A percentile compares a stretch with the other conserved stretches of the same genome.
Conservation (phyloP, 2,329 filamentous ascomycete genomes). For the Scleromitrula shiraiana region DNA sequence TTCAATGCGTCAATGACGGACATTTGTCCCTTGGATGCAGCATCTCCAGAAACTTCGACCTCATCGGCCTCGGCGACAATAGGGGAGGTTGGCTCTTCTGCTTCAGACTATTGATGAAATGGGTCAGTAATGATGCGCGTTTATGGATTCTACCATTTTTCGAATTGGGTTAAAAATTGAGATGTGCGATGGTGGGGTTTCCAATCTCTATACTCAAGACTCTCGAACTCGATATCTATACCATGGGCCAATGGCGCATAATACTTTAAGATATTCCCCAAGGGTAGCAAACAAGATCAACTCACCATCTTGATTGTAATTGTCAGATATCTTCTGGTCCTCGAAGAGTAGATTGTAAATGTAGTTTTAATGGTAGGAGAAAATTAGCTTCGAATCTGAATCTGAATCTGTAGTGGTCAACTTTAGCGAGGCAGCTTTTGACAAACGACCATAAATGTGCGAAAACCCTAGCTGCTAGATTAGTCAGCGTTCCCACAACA, state of each 20-base stretch:
- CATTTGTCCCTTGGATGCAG: constrained; percentile 88
- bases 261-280: not conserved
- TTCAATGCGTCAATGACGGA: constrained; percentile 97
- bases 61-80: constrained; percentile 76
- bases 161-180: not conserved
- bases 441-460: not conserved
- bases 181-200: not conserved
- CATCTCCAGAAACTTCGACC: constrained; percentile 93
- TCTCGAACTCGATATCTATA: not conserved
- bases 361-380: constrained; percentile 10
- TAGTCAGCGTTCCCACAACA: constrained; percentile 11
- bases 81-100: constrained; percentile 96
- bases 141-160: constrained; percentile 1
- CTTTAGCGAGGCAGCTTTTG: constrained; percentile 6
- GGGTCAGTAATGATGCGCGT: not conserved
- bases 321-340: constrained; percentile 25
- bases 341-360: constrained; percentile 24
- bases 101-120: constrained; percentile 70
- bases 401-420: not conserved
- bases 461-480: constrained; percentile 5
- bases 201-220: not conserved
- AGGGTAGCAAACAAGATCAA: not conserved
- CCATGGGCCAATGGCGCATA: constrained; percentile 2
- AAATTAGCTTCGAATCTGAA: constrained; percentile 9
- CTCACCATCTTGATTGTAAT: constrained; percentile 16